Conservation (phyloP, 2,329 filamentous ascomycete species). For the Aureobasidium leucospermi region DNA sequence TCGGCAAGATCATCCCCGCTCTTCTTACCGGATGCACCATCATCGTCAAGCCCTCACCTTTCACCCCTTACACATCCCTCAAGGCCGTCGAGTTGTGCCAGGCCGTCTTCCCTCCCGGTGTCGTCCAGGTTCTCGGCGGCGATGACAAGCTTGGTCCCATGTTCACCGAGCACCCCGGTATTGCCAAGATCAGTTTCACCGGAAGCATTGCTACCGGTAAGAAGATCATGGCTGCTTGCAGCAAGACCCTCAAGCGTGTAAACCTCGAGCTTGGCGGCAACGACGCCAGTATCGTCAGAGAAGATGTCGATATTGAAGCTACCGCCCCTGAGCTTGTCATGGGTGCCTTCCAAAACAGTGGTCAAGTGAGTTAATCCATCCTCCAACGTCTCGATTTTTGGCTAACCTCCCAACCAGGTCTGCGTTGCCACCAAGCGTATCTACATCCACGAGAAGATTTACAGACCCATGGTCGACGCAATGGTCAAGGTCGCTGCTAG, state of each 20-base stretch:
- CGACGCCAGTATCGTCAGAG: slow-evolving; percentile 52
- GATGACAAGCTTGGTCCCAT: slow-evolving; percentile 54
- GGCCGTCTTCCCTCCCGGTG: slow-evolving; percentile 53
- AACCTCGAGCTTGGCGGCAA: slow-evolving; percentile 58
- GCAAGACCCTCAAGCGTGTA: slow-evolving; percentile 52
- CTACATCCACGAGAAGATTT: slow-evolving; percentile 52
- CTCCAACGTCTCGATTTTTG: neutral
- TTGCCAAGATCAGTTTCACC: slow-evolving; percentile 59
- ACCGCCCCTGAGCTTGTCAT: slow-evolving; percentile 43
- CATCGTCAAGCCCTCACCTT: slow-evolving; percentile 38
- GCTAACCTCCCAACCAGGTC: slow-evolving; percentile 23
- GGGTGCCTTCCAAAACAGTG: slow-evolving; percentile 51
- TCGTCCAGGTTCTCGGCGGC: slow-evolving; percentile 55
- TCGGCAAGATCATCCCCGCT: slow-evolving; percentile 50
- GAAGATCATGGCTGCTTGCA: slow-evolving; percentile 50
- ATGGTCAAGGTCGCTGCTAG: slow-evolving; percentile 40
- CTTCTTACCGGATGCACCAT: slow-evolving; percentile 43
- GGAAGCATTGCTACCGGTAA: slow-evolving; percentile 55
- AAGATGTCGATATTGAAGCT: slow-evolving; percentile 50
- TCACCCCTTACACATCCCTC: slow-evolving; percentile 51
- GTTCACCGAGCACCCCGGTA: slow-evolving; percentile 52
- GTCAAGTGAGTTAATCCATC: slow-evolving; percentile 35
- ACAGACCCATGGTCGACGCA: slow-evolving; percentile 40
- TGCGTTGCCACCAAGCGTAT: slow-evolving; percentile 48
- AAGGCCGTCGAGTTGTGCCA: slow-evolving; percentile 55